Evolutionary conservation across 345 rosid genomes (phyloP), one percentile per base, ranked within the genome.

Genomic region (Pistacia atlantica): DNA sequence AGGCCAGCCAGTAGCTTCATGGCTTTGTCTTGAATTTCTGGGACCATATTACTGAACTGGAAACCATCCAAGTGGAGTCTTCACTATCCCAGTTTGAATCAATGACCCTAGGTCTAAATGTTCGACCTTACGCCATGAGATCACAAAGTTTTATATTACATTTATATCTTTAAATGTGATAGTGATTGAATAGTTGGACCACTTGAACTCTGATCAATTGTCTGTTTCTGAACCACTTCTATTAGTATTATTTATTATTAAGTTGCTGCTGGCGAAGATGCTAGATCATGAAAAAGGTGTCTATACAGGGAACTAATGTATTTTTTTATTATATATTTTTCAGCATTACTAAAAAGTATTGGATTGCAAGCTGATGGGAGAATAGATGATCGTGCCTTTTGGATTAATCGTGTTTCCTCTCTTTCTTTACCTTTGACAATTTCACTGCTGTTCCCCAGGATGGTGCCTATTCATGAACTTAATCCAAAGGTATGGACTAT

Each of bases 341-440:
- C 90, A 95, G 97, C 97, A 51, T 86, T 95, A 75, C 89, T 87
- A 58, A 95, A 95, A 84, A 86, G 91, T 79, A 86, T 76, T 2
- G 97, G 97, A 18, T 80, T 95, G 88, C 84, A 85, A 75, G 77
- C 79, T 73, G 94, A 93, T 55, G 97, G 97, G 75, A 89, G 92
- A 83, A 87, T 95, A 74, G 98, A 93, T 65, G 97, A 93, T 54
- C 89, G 94, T 9, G 90, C 97, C 48, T 95, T 78, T 81, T 95
- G 98, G 97, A 86, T 89, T 77, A 86, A 77, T 78, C 82, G 86
- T 80, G 89, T 86, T 63, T 85, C 93, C 49, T 91, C 93, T 55
- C 77, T 91, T 77, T 87, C 97, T 73, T 64, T 89, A 77, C 87
- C 97, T 83, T 77, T 80, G 72, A 93, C 93, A 28, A 87, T 91